A percentile compares a stretch with the other conserved stretches of the same genome.
Conservation (phyloP, 495 filamentous ascomycete species). For the Penicilliopsis zonata region DNA sequence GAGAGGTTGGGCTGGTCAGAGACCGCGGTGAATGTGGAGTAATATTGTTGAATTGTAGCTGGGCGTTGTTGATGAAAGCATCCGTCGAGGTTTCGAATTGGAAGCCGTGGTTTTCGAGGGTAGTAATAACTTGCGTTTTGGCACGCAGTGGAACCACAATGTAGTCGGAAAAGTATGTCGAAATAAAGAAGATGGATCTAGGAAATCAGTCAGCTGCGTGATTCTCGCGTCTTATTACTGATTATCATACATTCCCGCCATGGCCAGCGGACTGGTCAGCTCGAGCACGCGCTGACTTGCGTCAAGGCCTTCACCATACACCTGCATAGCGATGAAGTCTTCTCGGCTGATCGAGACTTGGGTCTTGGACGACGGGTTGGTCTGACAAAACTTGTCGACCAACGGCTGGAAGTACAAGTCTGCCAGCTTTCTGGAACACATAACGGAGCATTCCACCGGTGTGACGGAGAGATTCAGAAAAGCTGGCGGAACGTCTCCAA, state of each 20-base stretch:
- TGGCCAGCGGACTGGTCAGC: conserved; percentile 76
- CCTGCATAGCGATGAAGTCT: conserved; percentile 76
- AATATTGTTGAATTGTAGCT: conserved; percentile 8
- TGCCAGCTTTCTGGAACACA: conserved; percentile 66
- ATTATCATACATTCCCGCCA: conserved; percentile 77
- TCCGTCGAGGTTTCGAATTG: conserved; percentile 65
- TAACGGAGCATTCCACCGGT: conserved; percentile 84
- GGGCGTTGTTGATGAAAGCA: conserved; percentile 47
- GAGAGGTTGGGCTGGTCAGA: conserved; percentile 19
- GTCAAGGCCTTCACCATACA: conserved; percentile 78
- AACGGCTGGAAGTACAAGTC: conserved; percentile 62
- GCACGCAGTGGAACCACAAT: conserved; percentile 76
- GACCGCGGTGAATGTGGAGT: conserved; percentile 18
- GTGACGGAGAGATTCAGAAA: conserved; percentile 94
- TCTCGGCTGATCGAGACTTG: conserved; percentile 66
- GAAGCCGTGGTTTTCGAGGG: conserved; percentile 72
- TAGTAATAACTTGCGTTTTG: conserved; percentile 58
- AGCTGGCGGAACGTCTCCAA: conserved; percentile 41
- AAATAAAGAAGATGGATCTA: conserved; percentile 93
- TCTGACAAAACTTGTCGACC: conserved; percentile 33
- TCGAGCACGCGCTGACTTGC: conserved; percentile 91
- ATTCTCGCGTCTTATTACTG: no score
- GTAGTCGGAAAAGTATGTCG: conserved; percentile 96
- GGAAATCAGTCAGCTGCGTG: not conserved
- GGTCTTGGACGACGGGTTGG: conserved; percentile 22